Percentiles rank a stretch among this genome's conserved stretches.
phyloP scores from a whole-genome alignment of 768 basidiomycete genomes.

The Megacollybia marginata region DNA sequence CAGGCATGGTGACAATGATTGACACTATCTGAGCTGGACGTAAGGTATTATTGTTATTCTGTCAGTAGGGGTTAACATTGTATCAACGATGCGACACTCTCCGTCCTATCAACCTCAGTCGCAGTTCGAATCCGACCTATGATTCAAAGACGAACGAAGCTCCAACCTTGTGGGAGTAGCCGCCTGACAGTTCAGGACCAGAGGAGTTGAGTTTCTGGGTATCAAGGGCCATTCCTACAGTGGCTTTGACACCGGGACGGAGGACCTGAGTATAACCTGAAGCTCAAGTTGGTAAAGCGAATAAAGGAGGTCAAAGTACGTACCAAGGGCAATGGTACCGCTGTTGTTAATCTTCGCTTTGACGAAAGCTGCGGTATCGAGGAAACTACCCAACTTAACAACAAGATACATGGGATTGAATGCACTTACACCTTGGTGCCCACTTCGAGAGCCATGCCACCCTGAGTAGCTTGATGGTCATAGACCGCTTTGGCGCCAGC shows the following conservation, averaged over 20 bases:
- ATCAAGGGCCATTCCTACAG: constrained; percentile 93
- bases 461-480: constrained; percentile 84
- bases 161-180: constrained; percentile 80
- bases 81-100: neutral
- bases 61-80: neutral
- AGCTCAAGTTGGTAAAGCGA: constrained; percentile 7
- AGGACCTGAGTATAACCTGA: constrained; percentile 88
- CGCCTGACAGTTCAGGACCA: constrained; percentile 30
- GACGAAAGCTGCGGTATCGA: constrained; percentile 85
- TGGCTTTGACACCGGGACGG: constrained; percentile 86
- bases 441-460: constrained; percentile 86
- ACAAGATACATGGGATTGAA: neutral
- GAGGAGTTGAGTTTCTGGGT: constrained; percentile 84
- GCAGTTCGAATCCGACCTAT: constrained; percentile 29
- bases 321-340: constrained; percentile 83
- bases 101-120: neutral
- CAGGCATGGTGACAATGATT: neutral
- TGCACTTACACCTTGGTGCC: constrained; percentile 84
- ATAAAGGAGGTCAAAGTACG: constrained; percentile 9
- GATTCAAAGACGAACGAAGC: constrained; percentile 70
- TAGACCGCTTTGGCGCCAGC: constrained; percentile 96
- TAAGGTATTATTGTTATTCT: neutral
- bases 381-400: constrained; percentile 40
- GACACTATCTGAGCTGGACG: neutral
- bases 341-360: constrained; percentile 99